Percentiles rank a stretch among this genome's conserved stretches.
These are phyloP conservation scores for Calonectria henricotiae DNA, from an alignment of 2,329 filamentous ascomycete genomes.

Conservation along the genomic window DNA sequence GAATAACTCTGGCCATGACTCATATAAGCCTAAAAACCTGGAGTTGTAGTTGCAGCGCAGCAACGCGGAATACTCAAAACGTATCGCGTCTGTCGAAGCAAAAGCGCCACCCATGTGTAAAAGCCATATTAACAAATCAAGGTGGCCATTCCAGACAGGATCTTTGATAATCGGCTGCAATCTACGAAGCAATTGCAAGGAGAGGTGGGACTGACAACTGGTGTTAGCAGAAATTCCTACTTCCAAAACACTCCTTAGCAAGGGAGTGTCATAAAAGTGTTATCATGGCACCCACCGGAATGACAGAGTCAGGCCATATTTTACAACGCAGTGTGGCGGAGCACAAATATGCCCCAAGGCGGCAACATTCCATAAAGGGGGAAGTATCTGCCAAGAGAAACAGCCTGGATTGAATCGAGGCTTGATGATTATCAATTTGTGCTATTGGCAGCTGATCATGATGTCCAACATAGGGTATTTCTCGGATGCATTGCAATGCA, in stretches of 20 bases:
- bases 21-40: slow-evolving; percentile 42
- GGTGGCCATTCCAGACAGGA: slow-evolving; percentile 54
- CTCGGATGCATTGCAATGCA: slow-evolving; percentile 60
- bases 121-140: slow-evolving; percentile 58
- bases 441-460: slow-evolving; percentile 52
- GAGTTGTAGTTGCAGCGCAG: slow-evolving; percentile 43
- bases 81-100: slow-evolving; percentile 52
- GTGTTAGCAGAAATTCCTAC: not conserved
- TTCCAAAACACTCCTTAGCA: not conserved
- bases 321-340: slow-evolving; percentile 61
- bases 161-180: slow-evolving; percentile 54
- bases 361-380: slow-evolving; percentile 55
- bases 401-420: slow-evolving; percentile 62
- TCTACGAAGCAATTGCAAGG: slow-evolving; percentile 54
- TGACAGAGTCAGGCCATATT: slow-evolving; percentile 58
- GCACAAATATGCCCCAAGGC: slow-evolving; percentile 61
- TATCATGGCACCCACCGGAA: slow-evolving; percentile 56
- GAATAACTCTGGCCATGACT: slow-evolving; percentile 56
- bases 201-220: slow-evolving; percentile 52
- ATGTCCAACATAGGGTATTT: slow-evolving; percentile 41
- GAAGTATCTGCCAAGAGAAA: slow-evolving; percentile 47
- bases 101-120: slow-evolving; percentile 60
- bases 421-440: slow-evolving; percentile 60
- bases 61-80: slow-evolving; percentile 53
- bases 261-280: not conserved